Evolutionary conservation across 331 rosid species (phyloP), one percentile per base, ranked within the genome.

Genomic region (Malus hybrid): DNA sequence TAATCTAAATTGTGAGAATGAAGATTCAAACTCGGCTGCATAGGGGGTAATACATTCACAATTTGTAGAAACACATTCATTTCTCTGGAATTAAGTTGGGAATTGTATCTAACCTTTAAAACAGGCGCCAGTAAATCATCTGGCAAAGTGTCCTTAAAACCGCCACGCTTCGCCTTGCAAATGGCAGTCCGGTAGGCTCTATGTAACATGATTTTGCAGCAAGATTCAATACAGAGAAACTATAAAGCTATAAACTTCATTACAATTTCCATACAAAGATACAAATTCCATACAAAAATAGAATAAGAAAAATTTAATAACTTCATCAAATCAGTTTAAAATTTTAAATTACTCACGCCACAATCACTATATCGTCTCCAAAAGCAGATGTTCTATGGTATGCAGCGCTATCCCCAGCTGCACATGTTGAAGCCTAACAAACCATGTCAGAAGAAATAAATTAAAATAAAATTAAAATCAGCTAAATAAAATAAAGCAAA

Each of bases 51-150:
- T 10, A 3, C 48, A 12, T 19, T 18, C 29, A 27, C 0, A 28
- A n/a, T 8, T 46, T 20, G 34, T 3, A 71, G n/a, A 71, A 31
- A 28, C 46, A 75, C 10, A 55, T 36, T 14, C 27, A 22, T 22
- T 6, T 13, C 16, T 67, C 16, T 56, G 7, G 19, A 36, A 55
- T 36, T 61, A 46, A 82, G 56, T 69, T 52, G 62, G 62, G 39
- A 75, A 76, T 57, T 33, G 6, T 69, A 65, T 28, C 70, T 69
- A 52, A 90, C 98, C 96, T 91, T 88, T 28, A 93, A 82, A 78
- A 91, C 97, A n/a, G 97, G 46, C 22, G 95, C 90, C 76, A 93
- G 90, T 34, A 91, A 84, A 85, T 93, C 98, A 86, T 93, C 98
- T 4, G 93, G 87, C 65, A 80, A 90, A 59, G 97, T 87, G 80